Evolutionary conservation across 2,329 filamentous ascomycete species (phyloP).

Genomic region (Penicillium rolfsii): DNA sequence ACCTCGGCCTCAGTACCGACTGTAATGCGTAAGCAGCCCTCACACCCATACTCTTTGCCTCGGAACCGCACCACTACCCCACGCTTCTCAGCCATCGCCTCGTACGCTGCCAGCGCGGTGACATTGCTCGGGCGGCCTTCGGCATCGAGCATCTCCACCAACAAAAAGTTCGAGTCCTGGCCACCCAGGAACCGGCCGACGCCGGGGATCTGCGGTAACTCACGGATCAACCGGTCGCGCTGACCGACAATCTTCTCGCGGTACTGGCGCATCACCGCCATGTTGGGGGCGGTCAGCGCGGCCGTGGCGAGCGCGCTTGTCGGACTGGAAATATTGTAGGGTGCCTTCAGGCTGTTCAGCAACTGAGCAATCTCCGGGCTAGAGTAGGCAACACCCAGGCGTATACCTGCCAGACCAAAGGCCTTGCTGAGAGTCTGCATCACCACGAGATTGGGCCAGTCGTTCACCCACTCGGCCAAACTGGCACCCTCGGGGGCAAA

Average conservation of each 20-base stretch:
- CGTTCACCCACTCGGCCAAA: constrained; percentile 85
- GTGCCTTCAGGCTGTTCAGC: constrained; percentile 91
- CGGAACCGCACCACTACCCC: constrained; percentile 93
- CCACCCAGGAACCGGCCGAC: constrained; percentile 83
- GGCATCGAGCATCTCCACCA: constrained; percentile 83
- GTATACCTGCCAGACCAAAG: constrained; percentile 91
- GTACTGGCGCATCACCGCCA: constrained; percentile 73
- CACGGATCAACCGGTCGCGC: constrained; percentile 72
- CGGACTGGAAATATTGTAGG: constrained; percentile 91
- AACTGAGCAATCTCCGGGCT: constrained; percentile 73
- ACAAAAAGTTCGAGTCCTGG: constrained; percentile 80
- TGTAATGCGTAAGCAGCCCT: constrained; percentile 87
- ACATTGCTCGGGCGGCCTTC: constrained; percentile 74
- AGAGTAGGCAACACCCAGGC: constrained; percentile 84
- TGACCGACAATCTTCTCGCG: constrained; percentile 72
- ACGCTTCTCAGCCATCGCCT: constrained; percentile 78
- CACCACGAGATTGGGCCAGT: constrained; percentile 94
- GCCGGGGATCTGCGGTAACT: constrained; percentile 74
- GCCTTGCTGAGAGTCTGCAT: constrained; percentile 99
- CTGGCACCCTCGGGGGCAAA: constrained; percentile 80
- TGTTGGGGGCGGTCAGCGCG: constrained; percentile 68
- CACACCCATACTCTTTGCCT: constrained; percentile 87
- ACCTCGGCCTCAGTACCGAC: constrained; percentile 89
- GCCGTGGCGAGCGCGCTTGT: constrained; percentile 79
- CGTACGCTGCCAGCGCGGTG: constrained; percentile 78